Base-by-base conservation (phyloP, 129 eudicot genomes). In the Escallonia herrerae region DNA sequence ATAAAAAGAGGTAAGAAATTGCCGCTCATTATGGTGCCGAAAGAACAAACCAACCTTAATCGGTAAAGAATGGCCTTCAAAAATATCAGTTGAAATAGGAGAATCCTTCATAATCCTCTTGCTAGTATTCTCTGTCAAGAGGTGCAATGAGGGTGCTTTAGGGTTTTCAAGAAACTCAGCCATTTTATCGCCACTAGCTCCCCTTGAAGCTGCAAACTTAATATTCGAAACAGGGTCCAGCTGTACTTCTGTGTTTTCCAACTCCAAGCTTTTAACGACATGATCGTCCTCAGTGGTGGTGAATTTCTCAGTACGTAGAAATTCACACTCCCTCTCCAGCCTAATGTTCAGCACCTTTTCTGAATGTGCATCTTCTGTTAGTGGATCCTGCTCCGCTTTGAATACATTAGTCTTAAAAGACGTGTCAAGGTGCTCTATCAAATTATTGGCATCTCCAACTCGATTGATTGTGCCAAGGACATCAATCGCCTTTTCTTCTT, bases 1-100 rank as follows among this genome's bases (percentile, higher is more conserved):
- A 62, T 52, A 2, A 54, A 67, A 70, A 65, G 1, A 52, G 37
- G 4, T 13, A 43, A 11, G 51, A 58, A 55, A 43, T 64, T 48
- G 15, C 45, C 37, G 10, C 14, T 33, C 4, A 13, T 59, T n/a
- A 33, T 22, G 53, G 56, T n/a, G 2, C 12, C 39, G 51, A 38
- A 62, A 47, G 11, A 39, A 52, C 77, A 54, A 58, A 75, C 75
- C 56, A 38, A 86, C 97, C 90, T 86, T 73, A 63, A 70, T 67
- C 64, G 79, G 74, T 72, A 65, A 62, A 58, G 72, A 69, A 58
- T 76, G 74, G 67, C 78, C 84, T 56, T 77, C 87, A 66, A 60
- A 67, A 56, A 47, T 59, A 70, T 75, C 71, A 13, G 73, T 54
- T 7, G 72, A 59, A 58, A 58, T 56, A 59, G 72, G 65, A 62